Percentiles rank a stretch among this genome's conserved stretches.
Evolutionary conservation across 441 rosid genomes (phyloP).

Genomic region (Arabidopsis lyrata): DNA sequence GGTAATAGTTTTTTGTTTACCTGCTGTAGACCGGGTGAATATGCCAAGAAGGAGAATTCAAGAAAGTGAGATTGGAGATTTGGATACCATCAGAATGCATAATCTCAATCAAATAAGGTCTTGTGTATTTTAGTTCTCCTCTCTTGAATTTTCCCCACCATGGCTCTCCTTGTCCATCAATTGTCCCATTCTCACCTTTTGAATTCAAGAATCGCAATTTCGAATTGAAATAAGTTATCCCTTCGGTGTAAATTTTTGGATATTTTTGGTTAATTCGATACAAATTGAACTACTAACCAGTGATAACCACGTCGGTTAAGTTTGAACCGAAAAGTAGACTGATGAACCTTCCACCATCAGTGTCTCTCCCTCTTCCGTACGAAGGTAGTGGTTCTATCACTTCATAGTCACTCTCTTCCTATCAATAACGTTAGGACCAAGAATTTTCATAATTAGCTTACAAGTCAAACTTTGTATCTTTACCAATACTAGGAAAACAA

Average conservation of each 20-base stretch:
- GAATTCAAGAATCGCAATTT: constrained; percentile 11
- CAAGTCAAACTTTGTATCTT: not conserved
- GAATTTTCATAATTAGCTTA: constrained; percentile 8
- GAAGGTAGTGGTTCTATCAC: constrained; percentile 70
- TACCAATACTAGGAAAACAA: not conserved
- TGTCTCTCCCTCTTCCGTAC: constrained; percentile 72
- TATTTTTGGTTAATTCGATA: not conserved
- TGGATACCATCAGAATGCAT: constrained; percentile 58
- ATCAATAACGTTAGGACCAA: constrained; percentile 4
- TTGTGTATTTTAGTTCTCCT: constrained; percentile 56
- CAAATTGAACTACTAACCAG: constrained; percentile 48
- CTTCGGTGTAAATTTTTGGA: not conserved
- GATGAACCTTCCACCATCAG: constrained; percentile 68
- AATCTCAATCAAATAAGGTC: constrained; percentile 73
- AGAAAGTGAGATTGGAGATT: constrained; percentile 65
- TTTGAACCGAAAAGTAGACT: constrained; percentile 71
- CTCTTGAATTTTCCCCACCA: constrained; percentile 74
- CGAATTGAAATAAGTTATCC: not conserved
- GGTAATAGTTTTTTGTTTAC: constrained; percentile 27
- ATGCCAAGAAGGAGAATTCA: constrained; percentile 79
- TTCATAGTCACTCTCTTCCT: constrained; percentile 67
- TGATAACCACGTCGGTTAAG: constrained; percentile 70
- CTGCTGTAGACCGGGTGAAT: constrained; percentile 78
- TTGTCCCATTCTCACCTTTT: constrained; percentile 71
- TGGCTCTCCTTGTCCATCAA: constrained; percentile 72